Conservation (phyloP, 192 early-diverging fungal genomes). For the Podila minutissima region DNA sequence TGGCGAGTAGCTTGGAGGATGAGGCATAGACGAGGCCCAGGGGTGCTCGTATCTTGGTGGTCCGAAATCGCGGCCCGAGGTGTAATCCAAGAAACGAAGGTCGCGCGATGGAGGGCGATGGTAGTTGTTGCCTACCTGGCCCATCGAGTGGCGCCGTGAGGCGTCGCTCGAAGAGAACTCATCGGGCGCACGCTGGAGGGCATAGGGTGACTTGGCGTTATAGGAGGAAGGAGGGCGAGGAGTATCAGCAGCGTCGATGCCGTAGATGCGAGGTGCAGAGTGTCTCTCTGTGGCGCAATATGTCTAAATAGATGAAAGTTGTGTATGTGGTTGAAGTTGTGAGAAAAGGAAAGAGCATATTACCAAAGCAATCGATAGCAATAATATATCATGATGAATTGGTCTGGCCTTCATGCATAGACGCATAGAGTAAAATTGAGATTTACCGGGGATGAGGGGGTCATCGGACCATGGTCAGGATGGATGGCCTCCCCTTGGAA, state of each 20-base stretch:
- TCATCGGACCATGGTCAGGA: neutral
- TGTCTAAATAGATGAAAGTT: neutral
- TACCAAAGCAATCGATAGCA: too few species aligned
- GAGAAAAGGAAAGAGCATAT: too few species aligned
- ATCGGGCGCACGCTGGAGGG: neutral
- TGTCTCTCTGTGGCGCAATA: neutral
- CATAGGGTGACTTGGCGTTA: neutral
- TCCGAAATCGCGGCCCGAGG: neutral
- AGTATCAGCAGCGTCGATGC: slow-evolving; percentile 1
- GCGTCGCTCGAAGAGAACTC: neutral
- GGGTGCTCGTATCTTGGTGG: neutral
- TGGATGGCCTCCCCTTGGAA: neutral
- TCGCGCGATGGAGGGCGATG: neutral
- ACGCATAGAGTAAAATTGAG: too few species aligned
- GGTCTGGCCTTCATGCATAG: too few species aligned
- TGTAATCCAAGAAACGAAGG: neutral
- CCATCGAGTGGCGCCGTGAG: neutral
- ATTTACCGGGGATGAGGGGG: neutral
- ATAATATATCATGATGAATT: too few species aligned
- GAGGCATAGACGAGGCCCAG: neutral
- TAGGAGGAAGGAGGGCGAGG: neutral
- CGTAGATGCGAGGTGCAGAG: neutral
- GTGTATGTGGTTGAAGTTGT: too few species aligned
- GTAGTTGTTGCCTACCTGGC: neutral
- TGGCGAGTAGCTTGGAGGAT: neutral